Percentiles rank a stretch among this genome's conserved stretches.
These are phyloP conservation scores for Artemisia argyi DNA, from an alignment of 129 eudicot species.

Conservation along the genomic window DNA sequence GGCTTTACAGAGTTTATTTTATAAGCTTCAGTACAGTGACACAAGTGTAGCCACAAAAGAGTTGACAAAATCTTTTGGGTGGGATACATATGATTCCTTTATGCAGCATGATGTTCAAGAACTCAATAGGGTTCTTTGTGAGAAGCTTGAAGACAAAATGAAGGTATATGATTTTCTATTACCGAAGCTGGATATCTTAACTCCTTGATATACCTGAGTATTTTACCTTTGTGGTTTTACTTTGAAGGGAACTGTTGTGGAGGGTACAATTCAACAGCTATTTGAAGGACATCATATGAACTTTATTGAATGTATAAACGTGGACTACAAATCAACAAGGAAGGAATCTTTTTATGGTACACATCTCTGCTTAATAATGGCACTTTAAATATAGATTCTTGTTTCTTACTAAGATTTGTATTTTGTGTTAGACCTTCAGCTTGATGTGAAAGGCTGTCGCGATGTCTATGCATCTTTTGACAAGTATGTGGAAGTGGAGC, in stretches of 20 bases:
- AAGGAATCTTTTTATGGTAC: conserved; percentile 94
- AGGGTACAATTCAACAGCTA: conserved; percentile 91
- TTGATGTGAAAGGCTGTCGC: conserved; percentile 96
- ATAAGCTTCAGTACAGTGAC: conserved; percentile 88
- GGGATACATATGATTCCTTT: conserved; percentile 97
- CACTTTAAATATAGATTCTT: neutral
- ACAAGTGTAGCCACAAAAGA: conserved; percentile 97
- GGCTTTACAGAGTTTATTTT: conserved; percentile 91
- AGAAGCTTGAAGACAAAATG: conserved; percentile 98
- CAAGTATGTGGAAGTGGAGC: conserved; percentile 95
- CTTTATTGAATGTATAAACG: conserved; percentile 91
- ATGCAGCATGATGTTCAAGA: conserved; percentile 99
- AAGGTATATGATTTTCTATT: conserved; percentile 46
- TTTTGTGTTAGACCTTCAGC: conserved; percentile 78
- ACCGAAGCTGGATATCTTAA: neutral
- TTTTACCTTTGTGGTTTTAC: conserved; percentile 6
- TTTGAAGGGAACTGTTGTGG: conserved; percentile 93
- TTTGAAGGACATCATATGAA: conserved; percentile 99
- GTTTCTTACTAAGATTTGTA: conserved; percentile 7
- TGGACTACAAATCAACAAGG: conserved; percentile 88
- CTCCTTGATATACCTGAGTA: conserved; percentile 4
- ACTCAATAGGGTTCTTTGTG: conserved; percentile 95
- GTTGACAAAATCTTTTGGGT: conserved; percentile 94
- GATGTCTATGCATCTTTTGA: conserved; percentile 98
- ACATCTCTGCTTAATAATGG: conserved; percentile 5